Evolutionary conservation across 257 asterid genomes (phyloP), one percentile per base, ranked within the genome.

Genomic region (Petunia axillaris): DNA sequence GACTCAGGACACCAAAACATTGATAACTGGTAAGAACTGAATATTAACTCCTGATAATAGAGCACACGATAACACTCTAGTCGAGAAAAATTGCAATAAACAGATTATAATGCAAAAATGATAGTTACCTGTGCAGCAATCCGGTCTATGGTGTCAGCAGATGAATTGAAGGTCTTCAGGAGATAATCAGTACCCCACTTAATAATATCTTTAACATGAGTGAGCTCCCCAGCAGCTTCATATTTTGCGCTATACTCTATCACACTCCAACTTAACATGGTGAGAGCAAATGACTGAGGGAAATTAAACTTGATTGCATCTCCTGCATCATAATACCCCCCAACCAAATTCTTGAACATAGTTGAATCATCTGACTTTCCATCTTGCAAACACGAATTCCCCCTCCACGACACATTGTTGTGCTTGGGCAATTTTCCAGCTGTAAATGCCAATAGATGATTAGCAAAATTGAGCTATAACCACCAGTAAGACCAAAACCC

Each of bases 181-280:
- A 95, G 90, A 90, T 95, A 95, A 85, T 95, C 98, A 1, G 98
- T 92, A 43, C 99, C 99, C 99, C 99, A 95, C 89, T 92, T 95
- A 86, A 95, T 95, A 43, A 89, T 83, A n/a, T 95, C 99, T 82
- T 88, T 93, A 79, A 91, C 93, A 79, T 95, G 99, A 86, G 79
- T 81, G 40, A 95, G 97, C 90, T 95, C 99, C 66, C 98, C 99
- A 13, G 97, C 97, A 64, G 97, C 93, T 83, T 95, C 99, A 73
- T 82, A 95, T 82, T 93, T 95, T 6, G 85, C 94, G 64, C 92
- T 92, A 82, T 95, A 95, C 77, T 95, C 99, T 0, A 95, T 90
- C 85, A 95, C 99, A 77, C 99, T 95, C 99, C 99, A 95, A 82
- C 99, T 95, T 88, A 95, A 83, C 97, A 95, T 89, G 11, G 99